A percentile compares a stretch with the other conserved stretches of the same genome.
phyloP scores from a whole-genome alignment of 129 eudicot species.

The Silybum marianum region DNA sequence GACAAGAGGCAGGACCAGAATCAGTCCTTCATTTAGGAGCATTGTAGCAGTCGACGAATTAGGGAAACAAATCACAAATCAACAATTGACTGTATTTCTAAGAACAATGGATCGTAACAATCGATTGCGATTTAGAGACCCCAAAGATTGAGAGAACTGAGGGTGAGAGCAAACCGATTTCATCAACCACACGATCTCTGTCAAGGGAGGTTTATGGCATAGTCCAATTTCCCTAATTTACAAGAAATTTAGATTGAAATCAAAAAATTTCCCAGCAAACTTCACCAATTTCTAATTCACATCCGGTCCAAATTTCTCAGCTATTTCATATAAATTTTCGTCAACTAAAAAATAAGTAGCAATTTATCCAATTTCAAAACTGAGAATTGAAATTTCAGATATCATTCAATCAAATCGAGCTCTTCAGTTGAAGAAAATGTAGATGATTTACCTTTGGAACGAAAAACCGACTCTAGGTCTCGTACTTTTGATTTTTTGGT shows the following conservation, averaged over 20 bases:
- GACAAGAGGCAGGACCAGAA: too few species aligned
- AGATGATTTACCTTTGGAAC: constrained; percentile 46
- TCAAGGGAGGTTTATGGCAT: too few species aligned
- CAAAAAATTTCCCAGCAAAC: constrained; percentile 26
- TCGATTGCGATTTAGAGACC: too few species aligned
- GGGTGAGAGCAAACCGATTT: too few species aligned
- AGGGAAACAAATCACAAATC: too few species aligned
- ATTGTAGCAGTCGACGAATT: too few species aligned
- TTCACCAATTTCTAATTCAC: not conserved
- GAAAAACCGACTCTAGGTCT: constrained; percentile 62
- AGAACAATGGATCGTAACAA: too few species aligned
- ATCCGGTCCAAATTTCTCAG: constrained; percentile 11
- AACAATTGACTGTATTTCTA: too few species aligned
- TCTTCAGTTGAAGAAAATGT: not conserved
- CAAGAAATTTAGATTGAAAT: constrained; percentile 16
- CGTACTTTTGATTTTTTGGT: constrained; percentile 52
- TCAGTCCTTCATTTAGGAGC: too few species aligned
- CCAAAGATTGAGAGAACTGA: too few species aligned
- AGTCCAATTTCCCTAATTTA: constrained; percentile 16
- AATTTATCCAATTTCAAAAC: not conserved
- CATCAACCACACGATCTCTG: too few species aligned
- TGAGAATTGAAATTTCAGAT: not conserved
- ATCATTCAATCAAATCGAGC: not conserved
- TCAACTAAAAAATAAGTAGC: not conserved
- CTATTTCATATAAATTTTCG: not conserved